These are phyloP conservation scores for Venturia nashicola DNA, from an alignment of 2,329 filamentous ascomycete species.

Conservation along the genomic window DNA sequence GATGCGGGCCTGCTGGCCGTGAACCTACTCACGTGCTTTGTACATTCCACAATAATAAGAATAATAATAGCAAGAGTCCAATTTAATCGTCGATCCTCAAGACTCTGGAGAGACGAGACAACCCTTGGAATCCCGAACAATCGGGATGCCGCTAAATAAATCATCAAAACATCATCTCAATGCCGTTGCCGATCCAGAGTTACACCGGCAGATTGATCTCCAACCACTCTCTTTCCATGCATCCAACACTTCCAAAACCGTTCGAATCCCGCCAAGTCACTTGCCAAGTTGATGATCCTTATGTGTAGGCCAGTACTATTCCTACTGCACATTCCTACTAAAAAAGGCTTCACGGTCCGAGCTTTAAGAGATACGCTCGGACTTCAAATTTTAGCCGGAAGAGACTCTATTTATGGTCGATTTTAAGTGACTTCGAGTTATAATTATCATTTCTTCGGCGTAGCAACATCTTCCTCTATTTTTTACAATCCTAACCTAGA, in stretches of 20 bases:
- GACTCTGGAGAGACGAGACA: neutral
- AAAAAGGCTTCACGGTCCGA: no score
- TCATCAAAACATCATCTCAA: neutral
- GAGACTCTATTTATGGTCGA: no score
- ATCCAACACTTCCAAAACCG: neutral
- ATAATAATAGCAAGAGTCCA: neutral
- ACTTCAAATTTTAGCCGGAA: no score
- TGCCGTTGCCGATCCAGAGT: neutral
- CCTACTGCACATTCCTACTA: no score
- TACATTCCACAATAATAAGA: no score
- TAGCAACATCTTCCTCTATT: no score
- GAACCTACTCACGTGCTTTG: neutral
- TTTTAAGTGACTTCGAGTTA: no score
- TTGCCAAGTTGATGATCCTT: neutral
- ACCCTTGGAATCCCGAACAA: neutral
- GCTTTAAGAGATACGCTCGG: no score
- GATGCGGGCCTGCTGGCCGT: no score
- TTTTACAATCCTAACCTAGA: no score
- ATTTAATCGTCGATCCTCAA: neutral
- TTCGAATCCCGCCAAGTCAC: neutral
- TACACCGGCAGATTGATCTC: neutral
- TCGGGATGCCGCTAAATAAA: neutral
- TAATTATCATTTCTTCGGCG: no score
- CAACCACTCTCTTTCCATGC: neutral
- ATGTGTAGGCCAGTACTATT: no score